Percentiles rank a stretch among this genome's conserved stretches.
These are phyloP conservation scores for Trapa incisa DNA, from an alignment of 345 rosid species.

Conservation along the genomic window DNA sequence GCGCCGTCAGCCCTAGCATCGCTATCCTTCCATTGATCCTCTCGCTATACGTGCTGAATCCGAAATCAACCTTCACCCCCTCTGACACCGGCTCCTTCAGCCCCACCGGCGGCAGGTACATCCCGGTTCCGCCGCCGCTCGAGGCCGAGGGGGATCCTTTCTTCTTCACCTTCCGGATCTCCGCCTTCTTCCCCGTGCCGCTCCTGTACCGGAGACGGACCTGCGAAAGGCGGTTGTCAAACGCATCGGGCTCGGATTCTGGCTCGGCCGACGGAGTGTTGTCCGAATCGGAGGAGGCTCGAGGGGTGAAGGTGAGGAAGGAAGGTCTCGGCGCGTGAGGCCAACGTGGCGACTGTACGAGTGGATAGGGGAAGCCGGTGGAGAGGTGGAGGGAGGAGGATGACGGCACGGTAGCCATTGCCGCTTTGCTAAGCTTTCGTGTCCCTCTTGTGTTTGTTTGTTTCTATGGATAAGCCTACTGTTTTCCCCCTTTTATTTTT, in stretches of 20 bases:
- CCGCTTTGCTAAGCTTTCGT: constrained; percentile 20
- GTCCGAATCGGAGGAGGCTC: constrained; percentile 36
- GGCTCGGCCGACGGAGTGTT: constrained; percentile 23
- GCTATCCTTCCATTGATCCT: constrained; percentile 64
- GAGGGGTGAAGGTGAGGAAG: constrained; percentile 15
- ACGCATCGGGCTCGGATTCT: constrained; percentile 25
- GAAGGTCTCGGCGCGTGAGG: constrained; percentile 11
- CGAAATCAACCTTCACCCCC: constrained; percentile 68
- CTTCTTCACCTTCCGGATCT: constrained; percentile 53
- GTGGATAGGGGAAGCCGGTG: constrained; percentile 20
- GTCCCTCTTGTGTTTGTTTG: not conserved
- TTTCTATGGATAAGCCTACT: not conserved
- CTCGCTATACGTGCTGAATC: constrained; percentile 69
- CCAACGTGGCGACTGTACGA: not conserved
- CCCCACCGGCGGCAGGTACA: constrained; percentile 67
- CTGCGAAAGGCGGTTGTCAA: constrained; percentile 62
- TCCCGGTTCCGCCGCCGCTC: constrained; percentile 17
- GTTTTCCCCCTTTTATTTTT: not conserved
- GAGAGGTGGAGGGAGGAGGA: constrained; percentile 2
- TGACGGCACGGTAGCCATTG: constrained; percentile 10
- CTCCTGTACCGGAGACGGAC: constrained; percentile 55
- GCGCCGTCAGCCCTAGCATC: constrained; percentile 53
- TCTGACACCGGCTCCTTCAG: constrained; percentile 51
- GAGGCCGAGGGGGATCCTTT: constrained; percentile 1
- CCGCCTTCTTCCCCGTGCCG: constrained; percentile 83